Base-by-base conservation (phyloP, 345 rosid species). In the Syzygium jambos region DNA sequence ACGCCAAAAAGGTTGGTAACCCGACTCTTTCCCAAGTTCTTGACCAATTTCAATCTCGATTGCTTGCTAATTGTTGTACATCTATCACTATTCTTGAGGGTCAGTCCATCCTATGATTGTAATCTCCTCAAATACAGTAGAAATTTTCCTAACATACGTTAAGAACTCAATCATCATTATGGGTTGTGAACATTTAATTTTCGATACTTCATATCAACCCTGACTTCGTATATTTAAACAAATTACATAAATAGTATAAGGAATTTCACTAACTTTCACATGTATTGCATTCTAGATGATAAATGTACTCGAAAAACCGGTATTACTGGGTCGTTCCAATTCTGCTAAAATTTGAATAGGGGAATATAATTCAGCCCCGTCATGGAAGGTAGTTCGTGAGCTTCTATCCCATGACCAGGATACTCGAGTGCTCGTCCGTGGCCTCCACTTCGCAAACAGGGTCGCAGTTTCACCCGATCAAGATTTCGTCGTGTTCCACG, bases 311-410 rank as follows among this genome's bases (percentile, higher is more conserved):
- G 2, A 27, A 59, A 59, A 59, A 59, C 68, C 17, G 3, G 34
- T 16, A 61, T 61, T 61, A 61, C 6, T 87, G 61, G 23, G 23
- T 34, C 23, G 68, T 51, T 65, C 80, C 2, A 56, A 52, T 15
- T 51, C 13, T 0, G 94, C 7, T 78, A 88, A 16, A 88, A 93
- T 1, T 12, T 1, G 22, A 9, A 23, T 0, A 78, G 55, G 82
- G 98, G 30, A 61, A 92, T 61, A 0, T 94, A 21, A 73, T 95
- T 23, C 97, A 93, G 88, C 95, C 95, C 2, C 93, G 85, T 68
- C 97, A 96, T 5, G 86, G 93, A 34, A 98, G 98, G 9, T 91
- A 96, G 13, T 88, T 96, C 43, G 2, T 95, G 86, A 92, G 98
- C 90, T 93, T 82, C 86, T 93, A 95, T 88, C 97, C 94, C 4